phyloP scores from a whole-genome alignment of 2,329 filamentous ascomycete species.

The Waltergamsia citrina region DNA sequence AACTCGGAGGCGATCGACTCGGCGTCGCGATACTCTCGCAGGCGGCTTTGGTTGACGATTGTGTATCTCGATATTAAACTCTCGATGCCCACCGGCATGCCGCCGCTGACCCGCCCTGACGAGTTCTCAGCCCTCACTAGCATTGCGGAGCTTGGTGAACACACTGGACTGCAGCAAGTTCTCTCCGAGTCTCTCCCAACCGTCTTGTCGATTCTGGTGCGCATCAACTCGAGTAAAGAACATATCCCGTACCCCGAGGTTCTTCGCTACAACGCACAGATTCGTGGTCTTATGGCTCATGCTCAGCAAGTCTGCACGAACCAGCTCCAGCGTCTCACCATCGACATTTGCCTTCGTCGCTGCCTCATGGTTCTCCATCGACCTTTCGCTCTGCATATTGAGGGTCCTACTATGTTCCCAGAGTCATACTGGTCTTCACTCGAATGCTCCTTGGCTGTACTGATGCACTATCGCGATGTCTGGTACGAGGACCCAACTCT shows the following conservation, averaged over 20 bases:
- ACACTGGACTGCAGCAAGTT: slow-evolving; percentile 20
- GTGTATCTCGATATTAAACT: slow-evolving; percentile 24
- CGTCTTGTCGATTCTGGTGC: slow-evolving; percentile 17
- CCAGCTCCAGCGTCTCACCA: slow-evolving; percentile 19
- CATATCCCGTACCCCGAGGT: slow-evolving; percentile 22
- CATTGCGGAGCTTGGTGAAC: slow-evolving; percentile 9
- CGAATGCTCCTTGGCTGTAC: slow-evolving; percentile 23
- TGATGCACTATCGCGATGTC: slow-evolving; percentile 24
- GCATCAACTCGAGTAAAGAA: slow-evolving; percentile 20
- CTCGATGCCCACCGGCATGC: slow-evolving; percentile 23
- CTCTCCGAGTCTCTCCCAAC: slow-evolving; percentile 19
- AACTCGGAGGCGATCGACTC: slow-evolving; percentile 13
- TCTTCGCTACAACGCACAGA: slow-evolving; percentile 18
- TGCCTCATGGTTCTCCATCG: slow-evolving; percentile 25
- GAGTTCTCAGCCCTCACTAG: slow-evolving; percentile 16
- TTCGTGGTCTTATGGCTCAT: slow-evolving; percentile 21
- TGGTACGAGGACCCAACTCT: slow-evolving; percentile 16
- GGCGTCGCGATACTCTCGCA: slow-evolving; percentile 16
- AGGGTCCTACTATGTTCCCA: slow-evolving; percentile 20
- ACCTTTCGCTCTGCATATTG: slow-evolving; percentile 21
- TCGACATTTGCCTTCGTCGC: slow-evolving; percentile 23
- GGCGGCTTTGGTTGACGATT: slow-evolving; percentile 23
- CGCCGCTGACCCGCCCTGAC: slow-evolving; percentile 19
- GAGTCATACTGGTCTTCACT: slow-evolving; percentile 26
- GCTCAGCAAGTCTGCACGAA: slow-evolving; percentile 16